Base-by-base conservation (phyloP, 352 stramenopile genomes). In the Pythium dissimile region DNA sequence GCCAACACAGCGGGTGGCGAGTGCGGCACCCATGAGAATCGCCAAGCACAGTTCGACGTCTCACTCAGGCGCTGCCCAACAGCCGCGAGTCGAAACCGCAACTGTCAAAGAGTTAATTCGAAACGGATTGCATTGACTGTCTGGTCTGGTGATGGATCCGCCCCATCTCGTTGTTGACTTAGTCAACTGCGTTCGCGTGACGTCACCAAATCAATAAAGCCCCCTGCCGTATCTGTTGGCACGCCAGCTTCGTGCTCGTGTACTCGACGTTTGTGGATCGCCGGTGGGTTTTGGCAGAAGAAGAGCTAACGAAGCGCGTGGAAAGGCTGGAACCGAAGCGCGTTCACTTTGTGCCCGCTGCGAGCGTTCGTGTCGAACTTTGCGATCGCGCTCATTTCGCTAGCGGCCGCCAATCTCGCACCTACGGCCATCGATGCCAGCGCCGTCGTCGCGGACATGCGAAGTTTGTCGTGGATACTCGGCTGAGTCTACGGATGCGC, bases 401-500 rank as follows among this genome's bases (percentile, higher is more conserved):
- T 90, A 16, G 78, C 90, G 3, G 83, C 83, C 2, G 78, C 80
- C 21, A 75, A 66, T 52, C 72, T 92, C 30, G 81, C 79, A 2
- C 64, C 81, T 2, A 64, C 75, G 20, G 62, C 75, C 20, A 84
- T 92, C 24, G 81, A 77, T 8, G 77, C 79, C 1, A 92, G 89
- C 52, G 79, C 81, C 23, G 76, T 92, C 23, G 73, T 92, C 46
- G 77, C 79, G 2, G 73, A 77, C 7, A 69, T 92, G 43, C 89
- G 81, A 79, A 63, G 67, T 3, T 34, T 92, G 28, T 69, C 89
- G 1, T 92, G 81, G 79, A 79, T 77, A 9, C 69, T 92, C 23
- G 90, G 89, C 53, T 92, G 83, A 80, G 80, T 80, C 12, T 92
- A 88, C 43, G 83, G 75, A 38, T 92, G 80, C 43, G 83, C 83